These are phyloP conservation scores for Trichoderma erinaceum DNA, from an alignment of 495 filamentous ascomycete species.

Conservation along the genomic window DNA sequence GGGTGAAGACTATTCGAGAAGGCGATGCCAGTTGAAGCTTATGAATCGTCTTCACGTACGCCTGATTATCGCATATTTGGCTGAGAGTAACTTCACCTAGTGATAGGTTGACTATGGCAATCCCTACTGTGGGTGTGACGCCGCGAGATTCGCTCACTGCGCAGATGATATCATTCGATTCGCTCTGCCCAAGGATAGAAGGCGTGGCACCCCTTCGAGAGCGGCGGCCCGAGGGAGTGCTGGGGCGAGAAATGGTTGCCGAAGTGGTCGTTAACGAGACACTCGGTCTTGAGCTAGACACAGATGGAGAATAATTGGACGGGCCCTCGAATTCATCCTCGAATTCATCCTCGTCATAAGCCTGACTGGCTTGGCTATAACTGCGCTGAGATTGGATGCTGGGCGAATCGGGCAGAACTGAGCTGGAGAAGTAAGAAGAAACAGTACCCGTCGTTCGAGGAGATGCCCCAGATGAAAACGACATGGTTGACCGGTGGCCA, in stretches of 20 bases:
- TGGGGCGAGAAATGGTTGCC: background rate
- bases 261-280: background rate
- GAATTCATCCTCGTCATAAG: background rate
- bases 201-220: constrained; percentile 53
- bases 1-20: constrained; percentile 65
- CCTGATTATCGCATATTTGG: constrained; percentile 86
- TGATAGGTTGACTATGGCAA: constrained; percentile 82
- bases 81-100: constrained; percentile 77
- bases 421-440: background rate
- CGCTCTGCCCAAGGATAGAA: constrained; percentile 51
- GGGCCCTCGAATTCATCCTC: background rate
- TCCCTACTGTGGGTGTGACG: constrained; percentile 76
- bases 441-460: background rate
- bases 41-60: constrained; percentile 75
- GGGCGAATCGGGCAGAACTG: background rate
- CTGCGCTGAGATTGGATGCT: background rate
- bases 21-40: constrained; percentile 77
- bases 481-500: background rate
- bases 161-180: constrained; percentile 72
- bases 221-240: constrained; percentile 28
- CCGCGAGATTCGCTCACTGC: constrained; percentile 87
- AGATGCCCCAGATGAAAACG: background rate
- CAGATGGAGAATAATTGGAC: background rate
- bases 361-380: background rate
- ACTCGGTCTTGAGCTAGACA: background rate